A percentile compares a stretch with the other conserved stretches of the same genome.
These are phyloP conservation scores for Jacaranda mimosifolia DNA, from an alignment of 257 asterid genomes.

Conservation along the genomic window DNA sequence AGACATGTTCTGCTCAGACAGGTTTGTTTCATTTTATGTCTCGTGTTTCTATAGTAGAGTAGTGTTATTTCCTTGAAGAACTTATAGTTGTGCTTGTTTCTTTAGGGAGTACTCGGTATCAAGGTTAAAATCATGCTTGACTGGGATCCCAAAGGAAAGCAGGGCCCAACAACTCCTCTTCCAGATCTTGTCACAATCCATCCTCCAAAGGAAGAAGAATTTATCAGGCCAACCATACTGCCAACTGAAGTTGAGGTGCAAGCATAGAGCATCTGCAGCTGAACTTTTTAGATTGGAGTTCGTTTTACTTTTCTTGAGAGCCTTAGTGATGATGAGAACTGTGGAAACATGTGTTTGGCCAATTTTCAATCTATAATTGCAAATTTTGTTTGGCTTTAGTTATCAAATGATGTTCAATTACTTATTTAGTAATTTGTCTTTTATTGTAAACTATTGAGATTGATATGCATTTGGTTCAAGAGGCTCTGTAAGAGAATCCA, in stretches of 20 bases:
- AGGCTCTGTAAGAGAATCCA: background rate
- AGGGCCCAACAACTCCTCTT: constrained; percentile 48
- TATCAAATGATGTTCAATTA: background rate
- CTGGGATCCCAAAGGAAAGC: constrained; percentile 53
- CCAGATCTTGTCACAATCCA: constrained; percentile 48
- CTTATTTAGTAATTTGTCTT: background rate
- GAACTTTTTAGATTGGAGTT: background rate
- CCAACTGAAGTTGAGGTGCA: constrained; percentile 43
- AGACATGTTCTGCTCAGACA: constrained; percentile 50
- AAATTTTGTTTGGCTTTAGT: constrained; percentile 13
- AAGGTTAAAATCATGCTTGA: constrained; percentile 52
- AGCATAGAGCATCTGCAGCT: constrained; percentile 24
- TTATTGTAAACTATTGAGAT: background rate
- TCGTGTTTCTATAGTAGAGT: background rate
- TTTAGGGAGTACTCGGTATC: constrained; percentile 48
- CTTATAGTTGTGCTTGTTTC: background rate
- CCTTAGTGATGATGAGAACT: constrained; percentile 3
- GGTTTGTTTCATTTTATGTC: constrained; percentile 19
- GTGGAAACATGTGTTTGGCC: constrained; percentile 5
- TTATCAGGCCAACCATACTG: constrained; percentile 22
- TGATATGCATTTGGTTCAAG: background rate
- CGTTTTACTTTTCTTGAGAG: background rate
- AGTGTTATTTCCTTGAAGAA: background rate
- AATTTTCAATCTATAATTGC: constrained; percentile 11
- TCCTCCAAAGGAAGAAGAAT: constrained; percentile 46